Evolutionary conservation across 345 rosid species (phyloP).

Genomic region (Salix dunnii): DNA sequence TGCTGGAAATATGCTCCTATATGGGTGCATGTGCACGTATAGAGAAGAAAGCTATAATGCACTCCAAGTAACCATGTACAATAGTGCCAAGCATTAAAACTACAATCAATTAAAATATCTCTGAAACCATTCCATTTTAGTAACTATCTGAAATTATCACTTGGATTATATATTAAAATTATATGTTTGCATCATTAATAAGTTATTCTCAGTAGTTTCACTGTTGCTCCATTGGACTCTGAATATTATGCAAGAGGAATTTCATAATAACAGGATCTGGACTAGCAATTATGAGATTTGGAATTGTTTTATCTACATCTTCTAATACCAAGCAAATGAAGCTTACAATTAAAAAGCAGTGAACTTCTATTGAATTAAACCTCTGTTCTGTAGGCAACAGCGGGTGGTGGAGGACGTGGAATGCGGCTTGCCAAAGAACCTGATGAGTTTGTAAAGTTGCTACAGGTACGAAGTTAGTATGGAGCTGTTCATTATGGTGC

Average conservation of each 20-base stretch:
- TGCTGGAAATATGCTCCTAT: background rate
- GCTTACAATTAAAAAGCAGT: background rate
- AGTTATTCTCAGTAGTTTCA: background rate
- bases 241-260: background rate
- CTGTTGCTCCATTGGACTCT: background rate
- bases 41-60: background rate
- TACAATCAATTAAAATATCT: background rate
- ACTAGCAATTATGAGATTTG: background rate
- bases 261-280: background rate
- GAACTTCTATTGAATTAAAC: background rate
- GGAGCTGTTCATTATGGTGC: background rate
- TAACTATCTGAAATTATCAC: background rate
- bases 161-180: background rate
- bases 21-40: background rate
- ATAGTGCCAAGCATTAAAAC: background rate
- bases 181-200: background rate
- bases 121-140: too few relatives aligned
- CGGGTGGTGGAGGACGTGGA: constrained; percentile 99
- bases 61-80: background rate
- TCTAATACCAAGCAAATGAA: constrained; percentile 1
- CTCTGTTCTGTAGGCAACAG: constrained; percentile 69
- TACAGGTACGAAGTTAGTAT: constrained; percentile 52
- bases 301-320: background rate
- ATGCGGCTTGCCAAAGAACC: constrained; percentile 98
- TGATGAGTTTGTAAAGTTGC: constrained; percentile 85